Conservation (phyloP, 2,329 filamentous ascomycete species). For the Plectosphaerella cucumerina region DNA sequence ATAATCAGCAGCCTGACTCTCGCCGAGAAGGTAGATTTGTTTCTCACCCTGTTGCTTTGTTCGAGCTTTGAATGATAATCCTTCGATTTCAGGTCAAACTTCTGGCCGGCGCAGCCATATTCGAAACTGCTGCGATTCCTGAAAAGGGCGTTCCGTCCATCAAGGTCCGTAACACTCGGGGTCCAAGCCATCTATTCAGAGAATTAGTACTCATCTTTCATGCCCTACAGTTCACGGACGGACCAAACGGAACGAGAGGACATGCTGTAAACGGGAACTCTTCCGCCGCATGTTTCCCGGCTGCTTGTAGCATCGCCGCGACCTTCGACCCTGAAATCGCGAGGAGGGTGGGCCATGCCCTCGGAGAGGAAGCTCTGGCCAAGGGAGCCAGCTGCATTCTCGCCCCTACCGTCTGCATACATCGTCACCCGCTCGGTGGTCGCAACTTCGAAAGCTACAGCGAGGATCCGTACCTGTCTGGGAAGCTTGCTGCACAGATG, state of each 20-base stretch:
- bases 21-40: too few relatives aligned
- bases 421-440: slow-evolving; percentile 40
- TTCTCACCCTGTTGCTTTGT: too few relatives aligned
- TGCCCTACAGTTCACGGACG: background rate
- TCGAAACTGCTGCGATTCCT: background rate
- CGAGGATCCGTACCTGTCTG: slow-evolving; percentile 41
- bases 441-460: slow-evolving; percentile 42
- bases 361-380: background rate
- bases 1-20: too few relatives aligned
- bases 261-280: background rate
- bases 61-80: too few relatives aligned
- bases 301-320: background rate
- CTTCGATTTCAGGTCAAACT: too few relatives aligned
- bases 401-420: slow-evolving; percentile 54
- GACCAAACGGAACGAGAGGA: background rate
- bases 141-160: background rate
- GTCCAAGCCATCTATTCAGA: too few relatives aligned
- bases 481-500: slow-evolving; percentile 30
- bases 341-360: background rate
- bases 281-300: background rate
- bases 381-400: slow-evolving; percentile 23
- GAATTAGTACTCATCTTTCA: too few relatives aligned
- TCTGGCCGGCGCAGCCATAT: background rate
- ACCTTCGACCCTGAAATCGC: background rate
- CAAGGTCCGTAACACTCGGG: background rate